Base-by-base conservation (phyloP, 2,329 filamentous ascomycete genomes). In the Chalaropsis ovoidea region DNA sequence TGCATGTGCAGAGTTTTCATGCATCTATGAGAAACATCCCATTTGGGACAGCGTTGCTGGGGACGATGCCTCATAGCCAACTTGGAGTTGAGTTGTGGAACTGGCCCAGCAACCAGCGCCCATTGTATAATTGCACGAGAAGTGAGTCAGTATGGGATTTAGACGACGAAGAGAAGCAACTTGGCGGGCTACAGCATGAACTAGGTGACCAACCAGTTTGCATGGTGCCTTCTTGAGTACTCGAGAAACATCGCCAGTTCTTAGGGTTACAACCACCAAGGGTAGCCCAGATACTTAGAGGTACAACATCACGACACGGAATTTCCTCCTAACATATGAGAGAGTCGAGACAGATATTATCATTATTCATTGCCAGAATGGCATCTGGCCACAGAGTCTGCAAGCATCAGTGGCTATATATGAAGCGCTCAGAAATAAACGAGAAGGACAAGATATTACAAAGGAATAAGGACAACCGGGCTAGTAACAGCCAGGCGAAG, bases 311-410 rank as follows among this genome's bases (percentile, higher is more conserved):
- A 39, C 35, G 8, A 1, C 5, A 39, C 8, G 35, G 4, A 6
- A 10, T 39, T 39, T 39, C 8, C 35, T 39, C 15, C 2, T 4
- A 56, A 10, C 7, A 39, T n/a, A n/a, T n/a, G n/a, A n/a, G n/a
- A n/a, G n/a, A n/a, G 24, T 39, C n/a, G 5, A 58, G 41, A 27
- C 8, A 64, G 19, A 58, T 45, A 64, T 64, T 64, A 65, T 65
- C 58, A 65, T 65, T 65, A 65, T 41, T 54, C 64, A 65, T 54
- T n/a, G n/a, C 58, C 45, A 24, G 15, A 27, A 41, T 13, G 54
- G 54, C 54, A 10, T 58, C 13, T 58, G 54, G 54, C 54, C 27
- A 19, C 54, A 7, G 24, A 19, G n/a, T 35, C 13, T 19, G 17
- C 8, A 39, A 39, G 24, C 1, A 58, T 39, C 27, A 60, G 19